Evolutionary conservation across 139 green algal species (phyloP), one percentile per base, ranked within the genome.

Genomic region (Micromonas commoda): DNA sequence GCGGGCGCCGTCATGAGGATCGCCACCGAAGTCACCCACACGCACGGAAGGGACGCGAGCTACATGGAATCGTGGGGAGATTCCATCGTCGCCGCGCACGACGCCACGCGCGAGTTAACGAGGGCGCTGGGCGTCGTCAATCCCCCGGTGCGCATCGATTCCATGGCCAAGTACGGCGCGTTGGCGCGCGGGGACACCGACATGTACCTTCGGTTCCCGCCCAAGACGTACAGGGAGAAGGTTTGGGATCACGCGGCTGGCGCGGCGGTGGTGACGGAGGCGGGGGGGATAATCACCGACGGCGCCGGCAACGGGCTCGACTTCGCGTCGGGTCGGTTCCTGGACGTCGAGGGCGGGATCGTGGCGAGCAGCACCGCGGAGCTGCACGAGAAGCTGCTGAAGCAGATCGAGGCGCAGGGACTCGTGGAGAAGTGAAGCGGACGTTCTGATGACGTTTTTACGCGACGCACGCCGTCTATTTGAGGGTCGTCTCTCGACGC

Each of bases 241-340:
- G 70, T 84, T 13, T 88, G 85, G 85, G 85, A 88, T 77, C 85
- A 88, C 53, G 85, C 84, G 9, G 83, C 85, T 3, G 85, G 83
- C 32, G 76, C 70, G 29, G 70, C 86, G 19, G 79, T 88, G 24
- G 80, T 88, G 57, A 64, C 82, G 64, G 85, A 88, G 76, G 84
- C 85, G 2, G 85, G 85, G 6, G 85, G 85, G 6, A 53, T 88
- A 1, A 80, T 88, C 19, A 87, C 80, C 0, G 85, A 88, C 45
- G 83, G 80, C 29, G 64, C 37, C 20, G 85, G 85, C 13, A 64
- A 66, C 21, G 26, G 37, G 37, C 29, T 77, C 21, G 71, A 77
- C 34, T 77, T 77, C 39, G 26, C n/a, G 21, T 45, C 28, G 9
- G 71, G 71, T 5, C 26, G 71, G 37, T 77, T 77, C 39, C 52